Base-by-base conservation (phyloP, 305 asterid species). In the Stenogyne calaminthoides region DNA sequence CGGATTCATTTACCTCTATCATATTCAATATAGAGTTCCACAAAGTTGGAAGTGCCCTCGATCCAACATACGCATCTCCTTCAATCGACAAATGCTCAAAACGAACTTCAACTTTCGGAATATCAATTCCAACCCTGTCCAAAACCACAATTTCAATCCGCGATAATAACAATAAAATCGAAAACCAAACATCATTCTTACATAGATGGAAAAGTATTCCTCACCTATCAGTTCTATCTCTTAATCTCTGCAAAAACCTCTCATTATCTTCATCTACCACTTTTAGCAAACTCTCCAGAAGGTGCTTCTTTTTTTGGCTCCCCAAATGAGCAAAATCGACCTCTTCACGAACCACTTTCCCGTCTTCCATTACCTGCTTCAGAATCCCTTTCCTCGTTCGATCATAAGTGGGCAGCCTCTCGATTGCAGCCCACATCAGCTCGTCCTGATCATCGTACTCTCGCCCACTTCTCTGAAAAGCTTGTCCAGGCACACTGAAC, bases 41-140 rank as follows among this genome's bases (percentile, higher is more conserved):
- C 72, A 95, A 82, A 68, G 99, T 92, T 5, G 98, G 99, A 68
- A 95, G 87, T n/a, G 98, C 98, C 85, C 98, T 83, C 16, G 97
- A 88, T 72, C 97, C 99, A 54, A 65, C 83, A 78, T 78, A 79
- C 40, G 89, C 79, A 64, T 95, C 99, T 74, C 98, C 97, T 56
- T 90, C 97, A 16, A 92, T 52, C 1, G 88, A 84, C 55, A 95
- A 72, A 81, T 84, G 83, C 83, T 91, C 96, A 55, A 18, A 95
- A 3, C 99, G 89, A 71, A 95, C 97, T 79, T 95, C 99, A 3
- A 90, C 83, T 80, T 88, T 92, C 5, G 98, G 98, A 77, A 89
- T 80, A 25, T 95, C 97, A 51, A 95, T 88, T 52, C 92, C 93
- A 64, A 90, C 99, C 80, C 99, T 95, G 56, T 67, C 64, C 19